These are phyloP conservation scores for Fusarium oxysporum DNA, from an alignment of 2,329 filamentous ascomycete species.

Conservation along the genomic window DNA sequence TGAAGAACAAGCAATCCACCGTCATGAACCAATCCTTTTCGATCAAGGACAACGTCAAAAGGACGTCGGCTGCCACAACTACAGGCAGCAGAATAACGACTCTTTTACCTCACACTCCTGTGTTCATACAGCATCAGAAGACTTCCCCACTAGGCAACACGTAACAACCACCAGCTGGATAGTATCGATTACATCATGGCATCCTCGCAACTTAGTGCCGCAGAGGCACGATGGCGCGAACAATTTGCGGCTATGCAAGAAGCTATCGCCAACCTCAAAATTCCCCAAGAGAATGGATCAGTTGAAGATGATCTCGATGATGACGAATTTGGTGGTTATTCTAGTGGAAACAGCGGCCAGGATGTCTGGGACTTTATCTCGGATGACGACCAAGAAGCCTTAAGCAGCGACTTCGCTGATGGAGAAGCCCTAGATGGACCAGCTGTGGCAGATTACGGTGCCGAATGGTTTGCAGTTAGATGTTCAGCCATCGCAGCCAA, in stretches of 20 bases:
- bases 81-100: conserved; percentile 29
- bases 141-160: not conserved
- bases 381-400: conserved; percentile 74
- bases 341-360: conserved; percentile 72
- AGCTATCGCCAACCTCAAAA: conserved; percentile 78
- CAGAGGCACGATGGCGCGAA: conserved; percentile 79
- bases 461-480: conserved; percentile 77
- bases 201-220: conserved; percentile 51
- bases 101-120: not conserved
- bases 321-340: conserved; percentile 69
- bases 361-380: conserved; percentile 96
- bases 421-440: conserved; percentile 48
- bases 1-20: conserved; percentile 21
- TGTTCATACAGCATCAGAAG: not conserved
- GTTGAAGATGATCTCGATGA: conserved; percentile 67
- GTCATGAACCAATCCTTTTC: conserved; percentile 31
- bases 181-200: conserved; percentile 47
- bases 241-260: conserved; percentile 89
- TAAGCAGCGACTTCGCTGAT: conserved; percentile 74
- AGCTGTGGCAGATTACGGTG: conserved; percentile 59
- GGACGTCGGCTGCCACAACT: conserved; percentile 6
- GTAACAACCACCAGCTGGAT: not conserved
- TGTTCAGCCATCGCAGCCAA: conserved; percentile 76
- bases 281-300: conserved; percentile 54
- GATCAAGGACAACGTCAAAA: conserved; percentile 31